These are phyloP conservation scores for Diospyros lotus DNA, from an alignment of 148 eudicot species.

Conservation along the genomic window DNA sequence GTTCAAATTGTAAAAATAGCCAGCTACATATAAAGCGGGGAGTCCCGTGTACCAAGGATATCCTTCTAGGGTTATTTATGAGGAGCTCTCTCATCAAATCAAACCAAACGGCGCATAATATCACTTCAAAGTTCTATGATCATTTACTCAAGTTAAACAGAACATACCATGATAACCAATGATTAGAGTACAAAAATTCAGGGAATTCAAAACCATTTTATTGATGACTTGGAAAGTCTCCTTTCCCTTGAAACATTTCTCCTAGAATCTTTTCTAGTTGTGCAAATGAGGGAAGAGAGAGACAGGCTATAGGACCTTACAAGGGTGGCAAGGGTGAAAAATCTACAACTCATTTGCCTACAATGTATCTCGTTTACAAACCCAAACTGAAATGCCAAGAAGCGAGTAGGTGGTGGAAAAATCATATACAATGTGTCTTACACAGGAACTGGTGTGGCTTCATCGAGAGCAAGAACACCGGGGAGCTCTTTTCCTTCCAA, in stretches of 20 bases:
- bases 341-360: conserved; percentile 13
- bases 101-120: too few relatives aligned
- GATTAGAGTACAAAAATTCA: too few relatives aligned
- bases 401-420: conserved; percentile 6
- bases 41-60: too few relatives aligned
- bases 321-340: conserved; percentile 7
- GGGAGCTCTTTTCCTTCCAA: conserved; percentile 92
- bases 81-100: too few relatives aligned
- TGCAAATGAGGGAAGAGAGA: not conserved
- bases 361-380: conserved; percentile 9
- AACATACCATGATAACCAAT: too few relatives aligned
- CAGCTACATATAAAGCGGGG: too few relatives aligned
- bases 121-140: too few relatives aligned
- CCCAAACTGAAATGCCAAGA: conserved; percentile 8
- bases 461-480: conserved; percentile 82
- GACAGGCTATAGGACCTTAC: not conserved
- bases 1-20: too few relatives aligned
- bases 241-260: conserved; percentile 1
- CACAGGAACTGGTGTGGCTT: conserved; percentile 55
- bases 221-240: conserved; percentile 2
- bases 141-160: too few relatives aligned
- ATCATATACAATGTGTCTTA: conserved; percentile 17
- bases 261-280: not conserved
- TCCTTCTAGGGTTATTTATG: too few relatives aligned
- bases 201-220: not conserved